phyloP scores from a whole-genome alignment of 176 grass and related monocot species.

The Panicum miliaceum region DNA sequence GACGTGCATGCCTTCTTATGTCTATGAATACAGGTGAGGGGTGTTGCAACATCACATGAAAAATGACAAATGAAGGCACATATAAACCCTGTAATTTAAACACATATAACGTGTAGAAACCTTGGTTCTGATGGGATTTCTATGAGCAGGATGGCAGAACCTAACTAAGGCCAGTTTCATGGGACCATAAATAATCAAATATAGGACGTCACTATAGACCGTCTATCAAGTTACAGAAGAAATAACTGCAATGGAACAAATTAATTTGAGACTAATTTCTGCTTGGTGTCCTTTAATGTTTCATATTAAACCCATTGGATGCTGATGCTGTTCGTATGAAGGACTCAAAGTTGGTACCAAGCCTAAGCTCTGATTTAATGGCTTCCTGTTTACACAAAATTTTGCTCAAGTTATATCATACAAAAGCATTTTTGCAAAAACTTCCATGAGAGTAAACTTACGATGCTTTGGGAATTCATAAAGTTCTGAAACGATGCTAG shows the following conservation, averaged over 20 bases:
- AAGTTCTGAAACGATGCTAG: neutral
- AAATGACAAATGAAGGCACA: neutral
- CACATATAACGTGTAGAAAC: too few relatives aligned
- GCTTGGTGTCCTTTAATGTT: neutral
- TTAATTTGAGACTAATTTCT: neutral
- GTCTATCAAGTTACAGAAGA: neutral
- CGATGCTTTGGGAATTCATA: neutral
- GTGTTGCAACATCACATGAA: neutral
- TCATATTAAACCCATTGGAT: neutral
- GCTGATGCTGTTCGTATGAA: neutral
- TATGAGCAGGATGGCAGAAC: too few relatives aligned
- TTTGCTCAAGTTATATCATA: neutral
- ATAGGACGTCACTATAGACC: neutral
- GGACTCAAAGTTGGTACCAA: neutral
- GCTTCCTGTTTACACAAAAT: neutral
- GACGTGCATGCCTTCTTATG: too few relatives aligned
- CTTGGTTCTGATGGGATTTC: too few relatives aligned
- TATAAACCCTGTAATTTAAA: neutral
- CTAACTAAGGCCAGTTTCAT: neutral
- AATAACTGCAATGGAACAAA: neutral
- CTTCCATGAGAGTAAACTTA: neutral
- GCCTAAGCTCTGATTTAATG: neutral
- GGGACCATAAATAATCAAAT: neutral
- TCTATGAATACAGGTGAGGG: too few relatives aligned
- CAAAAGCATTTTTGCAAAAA: neutral